Percentiles rank a stretch among this genome's conserved stretches.
Evolutionary conservation across 176 grass and related monocot genomes (phyloP).

Genomic region (Ampelocalamus luodianensis): DNA sequence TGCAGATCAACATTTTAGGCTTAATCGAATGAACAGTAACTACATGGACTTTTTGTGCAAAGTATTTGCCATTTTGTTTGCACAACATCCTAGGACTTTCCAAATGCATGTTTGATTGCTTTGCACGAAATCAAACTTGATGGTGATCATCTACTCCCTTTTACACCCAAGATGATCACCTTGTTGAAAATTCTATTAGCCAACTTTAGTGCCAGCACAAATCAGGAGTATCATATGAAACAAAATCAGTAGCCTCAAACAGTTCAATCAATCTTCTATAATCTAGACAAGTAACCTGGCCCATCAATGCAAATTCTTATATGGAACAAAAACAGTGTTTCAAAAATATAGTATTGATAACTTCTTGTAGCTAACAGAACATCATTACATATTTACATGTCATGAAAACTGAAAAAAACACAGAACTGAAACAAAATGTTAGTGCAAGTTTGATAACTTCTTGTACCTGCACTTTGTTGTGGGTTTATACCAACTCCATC

Average conservation of each 20-base stretch:
- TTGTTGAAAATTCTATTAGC: neutral
- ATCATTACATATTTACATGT: neutral
- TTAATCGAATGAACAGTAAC: neutral
- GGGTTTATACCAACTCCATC: slow-evolving; percentile 99
- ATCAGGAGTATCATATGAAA: neutral
- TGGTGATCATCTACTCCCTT: neutral
- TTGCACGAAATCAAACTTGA: neutral
- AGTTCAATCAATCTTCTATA: neutral
- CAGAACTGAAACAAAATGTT: neutral
- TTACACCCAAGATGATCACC: neutral
- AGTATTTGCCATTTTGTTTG: neutral
- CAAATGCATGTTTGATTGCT: neutral
- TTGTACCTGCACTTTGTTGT: slow-evolving; percentile 95
- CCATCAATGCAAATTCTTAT: neutral
- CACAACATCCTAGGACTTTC: neutral
- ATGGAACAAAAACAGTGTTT: neutral
- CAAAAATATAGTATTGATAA: neutral
- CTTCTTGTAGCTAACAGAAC: neutral
- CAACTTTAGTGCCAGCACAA: neutral
- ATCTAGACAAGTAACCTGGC: neutral
- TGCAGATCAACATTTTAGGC: neutral
- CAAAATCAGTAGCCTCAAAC: neutral
- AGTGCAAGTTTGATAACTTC: neutral
- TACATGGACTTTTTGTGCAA: neutral
- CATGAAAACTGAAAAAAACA: neutral